These are phyloP conservation scores for Aquilaria malaccensis DNA, from an alignment of 345 rosid species.

Conservation along the genomic window DNA sequence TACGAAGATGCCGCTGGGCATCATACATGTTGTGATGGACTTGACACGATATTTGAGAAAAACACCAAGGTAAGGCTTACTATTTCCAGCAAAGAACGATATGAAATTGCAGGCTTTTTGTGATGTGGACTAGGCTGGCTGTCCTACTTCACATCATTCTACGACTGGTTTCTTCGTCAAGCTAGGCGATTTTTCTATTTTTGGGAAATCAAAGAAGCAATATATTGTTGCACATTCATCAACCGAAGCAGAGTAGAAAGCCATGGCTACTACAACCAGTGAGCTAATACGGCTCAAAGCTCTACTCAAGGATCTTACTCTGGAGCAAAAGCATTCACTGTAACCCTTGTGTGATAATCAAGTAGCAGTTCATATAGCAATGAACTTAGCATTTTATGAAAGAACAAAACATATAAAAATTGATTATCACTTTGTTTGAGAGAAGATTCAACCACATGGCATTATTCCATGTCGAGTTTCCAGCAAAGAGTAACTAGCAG, in stretches of 20 bases:
- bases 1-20: too few species aligned
- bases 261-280: not conserved
- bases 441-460: not conserved
- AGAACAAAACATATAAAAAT: not conserved
- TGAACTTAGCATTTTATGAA: too few species aligned
- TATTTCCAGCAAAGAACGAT: too few species aligned
- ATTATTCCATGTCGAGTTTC: not conserved
- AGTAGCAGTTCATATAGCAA: not conserved
- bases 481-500: not conserved
- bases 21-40: not conserved
- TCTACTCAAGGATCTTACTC: not conserved
- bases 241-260: not conserved
- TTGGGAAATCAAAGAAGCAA: slow-evolving; percentile 9
- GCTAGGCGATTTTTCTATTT: not conserved
- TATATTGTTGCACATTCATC: too few species aligned
- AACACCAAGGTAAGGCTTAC: not conserved
- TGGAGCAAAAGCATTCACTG: not conserved
- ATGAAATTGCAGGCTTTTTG: not conserved
- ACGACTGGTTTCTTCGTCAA: not conserved
- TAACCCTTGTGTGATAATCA: not conserved
- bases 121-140: slow-evolving; percentile 6
- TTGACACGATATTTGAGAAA: not conserved
- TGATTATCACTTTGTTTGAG: not conserved
- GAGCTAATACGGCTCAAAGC: too few species aligned
- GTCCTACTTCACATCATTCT: not conserved